Conservation (phyloP, 768 basidiomycete genomes). For the Boletellus ananas region DNA sequence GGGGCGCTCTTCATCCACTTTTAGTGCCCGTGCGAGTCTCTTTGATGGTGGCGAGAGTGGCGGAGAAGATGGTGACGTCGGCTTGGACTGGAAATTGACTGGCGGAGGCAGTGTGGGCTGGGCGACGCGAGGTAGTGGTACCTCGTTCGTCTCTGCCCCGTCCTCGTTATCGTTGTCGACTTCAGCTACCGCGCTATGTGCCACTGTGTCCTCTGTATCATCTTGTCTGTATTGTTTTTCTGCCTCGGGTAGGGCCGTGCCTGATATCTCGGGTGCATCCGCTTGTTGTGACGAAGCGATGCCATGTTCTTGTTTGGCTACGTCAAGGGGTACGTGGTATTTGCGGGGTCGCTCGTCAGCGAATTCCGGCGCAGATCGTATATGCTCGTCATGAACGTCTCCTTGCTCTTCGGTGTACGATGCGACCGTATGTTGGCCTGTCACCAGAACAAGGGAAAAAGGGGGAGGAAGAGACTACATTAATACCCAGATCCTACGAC, state of each 20-base stretch:
- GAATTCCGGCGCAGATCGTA: neutral
- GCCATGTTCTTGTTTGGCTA: slow-evolving; percentile 3
- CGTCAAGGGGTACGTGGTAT: neutral
- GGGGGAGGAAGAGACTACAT: slow-evolving; percentile 17
- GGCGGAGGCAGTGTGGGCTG: slow-evolving; percentile 34
- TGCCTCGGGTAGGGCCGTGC: neutral
- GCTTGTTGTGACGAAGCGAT: slow-evolving; percentile 1
- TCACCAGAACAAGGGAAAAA: slow-evolving; percentile 10
- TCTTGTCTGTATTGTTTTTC: no score
- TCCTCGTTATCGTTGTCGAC: slow-evolving; percentile 1
- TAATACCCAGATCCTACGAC: slow-evolving; percentile 29
- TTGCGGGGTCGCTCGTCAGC: slow-evolving; percentile 8
- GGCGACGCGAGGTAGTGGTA: slow-evolving; percentile 31
- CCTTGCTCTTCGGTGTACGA: slow-evolving; percentile 15
- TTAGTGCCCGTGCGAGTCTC: slow-evolving; percentile 8
- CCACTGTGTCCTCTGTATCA: neutral
- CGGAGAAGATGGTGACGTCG: slow-evolving; percentile 15
- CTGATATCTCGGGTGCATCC: neutral
- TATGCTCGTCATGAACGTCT: slow-evolving; percentile 2
- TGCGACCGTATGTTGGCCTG: slow-evolving; percentile 19
- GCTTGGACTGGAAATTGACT: slow-evolving; percentile 23
- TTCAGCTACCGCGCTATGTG: neutral
- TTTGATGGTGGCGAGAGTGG: slow-evolving; percentile 14
- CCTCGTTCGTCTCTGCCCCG: slow-evolving; percentile 24
- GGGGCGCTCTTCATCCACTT: slow-evolving; percentile 21